Evolutionary conservation across 2,329 filamentous ascomycete genomes (phyloP).

Genomic region (Neonectria faginata): DNA sequence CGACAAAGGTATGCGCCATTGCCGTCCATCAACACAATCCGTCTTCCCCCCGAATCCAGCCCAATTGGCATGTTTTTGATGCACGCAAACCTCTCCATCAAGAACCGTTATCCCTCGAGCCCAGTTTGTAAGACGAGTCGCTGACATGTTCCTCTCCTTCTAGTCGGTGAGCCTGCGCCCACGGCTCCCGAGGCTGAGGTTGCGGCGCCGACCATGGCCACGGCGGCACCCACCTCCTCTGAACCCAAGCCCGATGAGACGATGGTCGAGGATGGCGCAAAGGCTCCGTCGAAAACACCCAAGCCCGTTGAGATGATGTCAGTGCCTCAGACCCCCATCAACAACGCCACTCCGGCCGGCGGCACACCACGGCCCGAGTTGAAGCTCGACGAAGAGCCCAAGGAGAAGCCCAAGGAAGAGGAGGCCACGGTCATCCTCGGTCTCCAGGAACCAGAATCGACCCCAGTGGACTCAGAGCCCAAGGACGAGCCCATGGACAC

Average conservation of each 20-base stretch:
- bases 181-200: constrained; percentile 46
- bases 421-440: constrained; percentile 45
- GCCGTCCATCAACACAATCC: constrained; percentile 29
- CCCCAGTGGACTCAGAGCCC: constrained; percentile 37
- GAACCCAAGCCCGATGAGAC: constrained; percentile 40
- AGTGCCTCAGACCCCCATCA: constrained; percentile 52
- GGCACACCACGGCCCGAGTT: constrained; percentile 52
- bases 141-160: constrained; percentile 31
- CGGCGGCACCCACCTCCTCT: constrained; percentile 37
- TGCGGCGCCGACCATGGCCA: constrained; percentile 44
- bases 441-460: constrained; percentile 38
- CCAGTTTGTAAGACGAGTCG: constrained; percentile 12
- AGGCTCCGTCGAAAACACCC: constrained; percentile 38
- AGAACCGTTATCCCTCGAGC: neutral
- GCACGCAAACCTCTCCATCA: neutral
- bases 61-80: constrained; percentile 36
- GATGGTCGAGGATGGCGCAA: constrained; percentile 35
- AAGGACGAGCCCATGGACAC: constrained; percentile 33
- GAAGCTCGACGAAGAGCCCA: constrained; percentile 47
- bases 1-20: constrained; percentile 51
- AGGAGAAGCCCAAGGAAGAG: constrained; percentile 42
- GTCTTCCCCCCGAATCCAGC: constrained; percentile 8
- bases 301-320: constrained; percentile 53
- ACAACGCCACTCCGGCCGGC: constrained; percentile 50
- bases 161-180: constrained; percentile 48